Conservation (phyloP, 1,139 yeast genomes). For the Yueomyces sp. region DNA sequence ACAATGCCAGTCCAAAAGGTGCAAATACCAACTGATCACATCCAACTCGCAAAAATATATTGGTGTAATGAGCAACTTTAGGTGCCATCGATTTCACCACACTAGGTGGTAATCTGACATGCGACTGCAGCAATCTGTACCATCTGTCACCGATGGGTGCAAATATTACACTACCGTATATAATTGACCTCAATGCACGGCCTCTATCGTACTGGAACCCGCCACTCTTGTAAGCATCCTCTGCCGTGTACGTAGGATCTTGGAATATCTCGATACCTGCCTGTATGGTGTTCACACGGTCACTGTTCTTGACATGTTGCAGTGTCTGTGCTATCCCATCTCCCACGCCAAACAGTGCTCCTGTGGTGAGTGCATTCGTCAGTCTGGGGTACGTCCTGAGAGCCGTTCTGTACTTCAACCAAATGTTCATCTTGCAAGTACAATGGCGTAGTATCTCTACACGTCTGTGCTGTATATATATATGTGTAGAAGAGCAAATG, state of each 20-base stretch:
- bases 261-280: no score
- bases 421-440: not conserved
- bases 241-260: no score
- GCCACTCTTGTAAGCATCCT: no score
- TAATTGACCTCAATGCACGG: conserved; percentile 52
- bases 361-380: conserved; percentile 45
- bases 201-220: conserved; percentile 24
- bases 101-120: not conserved
- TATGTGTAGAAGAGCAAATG: no score
- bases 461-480: no score
- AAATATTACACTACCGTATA: conserved; percentile 68
- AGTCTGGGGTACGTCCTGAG: conserved; percentile 37
- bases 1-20: conserved; percentile 60
- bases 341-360: conserved; percentile 60
- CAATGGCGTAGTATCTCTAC: no score
- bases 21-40: conserved; percentile 70
- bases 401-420: conserved; percentile 27
- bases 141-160: conserved; percentile 65
- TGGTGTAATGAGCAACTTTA: conserved; percentile 15
- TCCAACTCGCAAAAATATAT: conserved; percentile 38
- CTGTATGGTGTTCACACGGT: conserved; percentile 1
- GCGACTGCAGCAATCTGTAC: conserved; percentile 44
- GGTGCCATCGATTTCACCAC: conserved; percentile 23
- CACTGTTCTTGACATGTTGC: conserved; percentile 28
- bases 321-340: conserved; percentile 58